A percentile compares a stretch with the other conserved stretches of the same genome.
These are phyloP conservation scores for Colletotrichum lentis DNA, from an alignment of 2,329 filamentous ascomycete genomes.

Conservation along the genomic window DNA sequence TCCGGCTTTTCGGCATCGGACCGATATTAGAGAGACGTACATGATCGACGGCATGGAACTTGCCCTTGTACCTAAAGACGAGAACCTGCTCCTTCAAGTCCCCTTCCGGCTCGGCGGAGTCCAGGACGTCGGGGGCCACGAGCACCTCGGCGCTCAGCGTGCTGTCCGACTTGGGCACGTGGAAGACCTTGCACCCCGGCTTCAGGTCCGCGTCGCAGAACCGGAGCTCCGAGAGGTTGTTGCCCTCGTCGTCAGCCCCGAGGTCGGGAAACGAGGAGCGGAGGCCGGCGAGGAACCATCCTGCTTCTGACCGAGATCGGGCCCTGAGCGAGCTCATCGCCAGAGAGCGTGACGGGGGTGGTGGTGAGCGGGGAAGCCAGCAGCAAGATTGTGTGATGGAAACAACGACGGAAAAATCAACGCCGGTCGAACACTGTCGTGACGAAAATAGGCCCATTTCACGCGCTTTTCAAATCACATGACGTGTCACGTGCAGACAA, in stretches of 20 bases:
- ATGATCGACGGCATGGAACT: conserved; percentile 74
- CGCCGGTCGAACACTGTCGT: neutral
- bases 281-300: conserved; percentile 65
- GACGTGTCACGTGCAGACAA: neutral
- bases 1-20: no score
- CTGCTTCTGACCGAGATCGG: conserved; percentile 41
- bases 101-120: conserved; percentile 43
- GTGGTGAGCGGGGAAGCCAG: no score
- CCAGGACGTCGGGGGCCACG: conserved; percentile 46
- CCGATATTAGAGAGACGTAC: conserved; percentile 54
- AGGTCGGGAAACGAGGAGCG: conserved; percentile 65
- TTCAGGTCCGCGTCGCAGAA: conserved; percentile 51
- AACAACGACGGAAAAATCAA: neutral
- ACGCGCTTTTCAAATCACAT: neutral
- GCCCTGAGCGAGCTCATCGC: conserved; percentile 42
- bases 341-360: no score
- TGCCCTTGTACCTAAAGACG: conserved; percentile 69
- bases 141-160: conserved; percentile 49
- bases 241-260: conserved; percentile 49
- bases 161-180: conserved; percentile 53
- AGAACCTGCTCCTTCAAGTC: conserved; percentile 68
- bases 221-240: conserved; percentile 51
- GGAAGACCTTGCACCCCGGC: conserved; percentile 68
- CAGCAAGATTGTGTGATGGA: neutral
- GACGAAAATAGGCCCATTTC: neutral